Percentiles rank a stretch among this genome's conserved stretches.
phyloP scores from a whole-genome alignment of 768 basidiomycete genomes.

The Suillus subalutaceus region DNA sequence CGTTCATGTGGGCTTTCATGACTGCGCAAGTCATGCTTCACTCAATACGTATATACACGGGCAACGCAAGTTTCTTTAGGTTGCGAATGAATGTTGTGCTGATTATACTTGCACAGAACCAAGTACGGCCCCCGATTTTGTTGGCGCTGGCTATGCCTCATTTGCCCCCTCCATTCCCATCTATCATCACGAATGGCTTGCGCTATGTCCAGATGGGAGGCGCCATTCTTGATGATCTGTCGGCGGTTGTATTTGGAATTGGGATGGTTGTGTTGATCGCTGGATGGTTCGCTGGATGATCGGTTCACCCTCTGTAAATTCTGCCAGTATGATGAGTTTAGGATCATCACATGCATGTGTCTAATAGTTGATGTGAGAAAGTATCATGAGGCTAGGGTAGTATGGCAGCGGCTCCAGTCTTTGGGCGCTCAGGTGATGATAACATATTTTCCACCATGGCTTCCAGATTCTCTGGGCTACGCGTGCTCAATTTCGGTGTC shows the following conservation, averaged over 20 bases:
- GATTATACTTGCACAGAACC: conserved; percentile 45
- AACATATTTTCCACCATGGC: conserved; percentile 35
- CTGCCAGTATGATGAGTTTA: conserved; percentile 9
- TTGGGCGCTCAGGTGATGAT: conserved; percentile 29
- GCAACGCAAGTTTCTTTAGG: conserved; percentile 52
- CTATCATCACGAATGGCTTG: conserved; percentile 60
- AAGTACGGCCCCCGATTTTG: conserved; percentile 60
- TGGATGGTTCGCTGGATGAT: conserved; percentile 42
- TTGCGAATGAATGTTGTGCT: conserved; percentile 6
- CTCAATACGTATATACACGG: conserved; percentile 70
- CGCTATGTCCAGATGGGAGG: conserved; percentile 73
- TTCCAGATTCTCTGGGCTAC: conserved; percentile 23
- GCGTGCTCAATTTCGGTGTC: conserved; percentile 11
- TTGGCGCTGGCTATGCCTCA: conserved; percentile 63
- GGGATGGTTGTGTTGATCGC: conserved; percentile 65
- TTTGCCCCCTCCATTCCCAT: conserved; percentile 65
- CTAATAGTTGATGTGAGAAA: neutral
- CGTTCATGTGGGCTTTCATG: conserved; percentile 83
- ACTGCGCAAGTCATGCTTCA: conserved; percentile 73
- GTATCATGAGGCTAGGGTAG: conserved; percentile 30
- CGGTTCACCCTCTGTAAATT: neutral
- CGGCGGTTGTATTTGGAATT: conserved; percentile 69
- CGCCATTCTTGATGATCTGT: conserved; percentile 70
- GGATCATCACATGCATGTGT: conserved; percentile 9
- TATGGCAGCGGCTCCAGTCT: conserved; percentile 43